phyloP scores from a whole-genome alignment of 2,329 filamentous ascomycete genomes.

The Trichoderma sp. region DNA sequence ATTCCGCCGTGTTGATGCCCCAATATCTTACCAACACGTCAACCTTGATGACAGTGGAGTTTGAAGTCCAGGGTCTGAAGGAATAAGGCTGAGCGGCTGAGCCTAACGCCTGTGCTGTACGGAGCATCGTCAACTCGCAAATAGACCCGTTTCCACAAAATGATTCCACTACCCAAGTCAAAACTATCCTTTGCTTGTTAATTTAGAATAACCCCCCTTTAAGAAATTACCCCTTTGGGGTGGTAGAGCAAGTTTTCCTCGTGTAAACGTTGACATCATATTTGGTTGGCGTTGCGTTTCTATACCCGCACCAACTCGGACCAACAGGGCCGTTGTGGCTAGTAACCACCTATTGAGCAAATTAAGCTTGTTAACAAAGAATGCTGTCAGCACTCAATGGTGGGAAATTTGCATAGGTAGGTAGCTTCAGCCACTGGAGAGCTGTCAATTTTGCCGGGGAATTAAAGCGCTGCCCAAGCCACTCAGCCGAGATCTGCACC shows the following conservation, averaged over 20 bases:
- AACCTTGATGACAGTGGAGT: background rate
- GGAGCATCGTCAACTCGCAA: background rate
- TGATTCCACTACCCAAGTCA: background rate
- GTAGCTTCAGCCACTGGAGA: background rate
- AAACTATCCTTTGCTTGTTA: background rate
- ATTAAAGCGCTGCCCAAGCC: background rate
- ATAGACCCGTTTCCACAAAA: background rate
- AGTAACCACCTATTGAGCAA: background rate
- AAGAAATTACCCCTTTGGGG: background rate
- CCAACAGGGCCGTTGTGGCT: background rate
- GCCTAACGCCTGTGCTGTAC: background rate
- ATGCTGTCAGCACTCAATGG: slow-evolving; percentile 5
- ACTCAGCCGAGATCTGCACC: background rate
- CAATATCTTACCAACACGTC: background rate
- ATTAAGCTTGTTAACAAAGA: background rate
- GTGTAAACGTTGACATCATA: background rate
- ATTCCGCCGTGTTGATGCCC: background rate
- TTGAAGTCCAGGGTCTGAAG: background rate
- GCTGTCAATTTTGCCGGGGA: background rate
- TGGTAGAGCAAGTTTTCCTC: background rate
- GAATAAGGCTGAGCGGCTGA: slow-evolving; percentile 13
- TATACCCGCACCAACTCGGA: slow-evolving; percentile 3
- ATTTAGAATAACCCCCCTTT: background rate
- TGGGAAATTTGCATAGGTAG: background rate
- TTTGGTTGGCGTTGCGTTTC: background rate